Evolutionary conservation across 208 protist genomes (phyloP).

Genomic region (Plasmodiophora brassicae): DNA sequence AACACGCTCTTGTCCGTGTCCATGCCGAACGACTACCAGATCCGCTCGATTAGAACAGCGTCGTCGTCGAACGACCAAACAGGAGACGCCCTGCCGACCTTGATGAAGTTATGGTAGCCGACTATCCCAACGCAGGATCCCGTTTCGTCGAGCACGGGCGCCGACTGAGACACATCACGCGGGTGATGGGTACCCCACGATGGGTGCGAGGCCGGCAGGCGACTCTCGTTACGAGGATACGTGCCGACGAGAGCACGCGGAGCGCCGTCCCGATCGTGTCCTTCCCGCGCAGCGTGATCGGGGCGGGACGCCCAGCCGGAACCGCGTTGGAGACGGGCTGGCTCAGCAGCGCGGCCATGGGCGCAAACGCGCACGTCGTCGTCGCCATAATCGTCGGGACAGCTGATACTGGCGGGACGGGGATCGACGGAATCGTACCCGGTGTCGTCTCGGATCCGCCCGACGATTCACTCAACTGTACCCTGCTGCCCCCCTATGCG

Average conservation of each 20-base stretch:
- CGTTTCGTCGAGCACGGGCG: neutral
- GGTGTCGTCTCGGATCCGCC: no score
- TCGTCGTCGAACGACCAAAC: no score
- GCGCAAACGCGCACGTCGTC: neutral
- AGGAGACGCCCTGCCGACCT: no score
- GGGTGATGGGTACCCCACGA: neutral
- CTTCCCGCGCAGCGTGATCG: neutral
- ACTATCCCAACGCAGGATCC: neutral
- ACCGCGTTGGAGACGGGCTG: neutral
- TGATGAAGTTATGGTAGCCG: neutral
- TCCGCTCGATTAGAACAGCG: no score
- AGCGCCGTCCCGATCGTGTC: neutral
- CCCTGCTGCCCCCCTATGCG: no score
- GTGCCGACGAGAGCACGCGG: neutral
- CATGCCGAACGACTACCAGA: neutral
- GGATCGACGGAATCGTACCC: no score
- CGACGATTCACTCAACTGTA: no score
- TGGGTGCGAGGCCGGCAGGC: neutral
- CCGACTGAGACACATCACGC: neutral
- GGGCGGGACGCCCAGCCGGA: neutral
- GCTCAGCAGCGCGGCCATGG: neutral
- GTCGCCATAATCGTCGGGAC: no score
- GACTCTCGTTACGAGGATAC: neutral
- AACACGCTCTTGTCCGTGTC: neutral
- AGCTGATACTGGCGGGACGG: no score